Percentiles rank a stretch among this genome's conserved stretches.
These are phyloP conservation scores for Scorias spongiosa DNA, from an alignment of 2,329 filamentous ascomycete genomes.

Conservation along the genomic window DNA sequence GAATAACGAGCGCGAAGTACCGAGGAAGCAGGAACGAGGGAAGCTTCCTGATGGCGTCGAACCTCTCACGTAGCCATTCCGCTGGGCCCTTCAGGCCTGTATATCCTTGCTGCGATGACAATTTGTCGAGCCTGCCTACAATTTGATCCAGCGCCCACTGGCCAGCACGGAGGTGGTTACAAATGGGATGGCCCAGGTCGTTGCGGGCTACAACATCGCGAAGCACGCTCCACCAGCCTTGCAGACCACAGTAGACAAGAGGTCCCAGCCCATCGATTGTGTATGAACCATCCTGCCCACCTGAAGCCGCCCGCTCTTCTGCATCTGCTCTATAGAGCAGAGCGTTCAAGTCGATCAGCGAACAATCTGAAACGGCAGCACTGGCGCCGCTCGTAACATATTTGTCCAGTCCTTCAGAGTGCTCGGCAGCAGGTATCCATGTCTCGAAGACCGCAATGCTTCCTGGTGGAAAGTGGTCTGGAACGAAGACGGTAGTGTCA, in stretches of 20 bases:
- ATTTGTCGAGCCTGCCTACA: slow-evolving; percentile 55
- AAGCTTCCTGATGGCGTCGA: slow-evolving; percentile 69
- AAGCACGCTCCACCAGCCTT: slow-evolving; percentile 94
- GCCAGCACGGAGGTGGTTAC: slow-evolving; percentile 79
- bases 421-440: slow-evolving; percentile 79
- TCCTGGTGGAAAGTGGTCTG: slow-evolving; percentile 75
- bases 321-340: slow-evolving; percentile 81
- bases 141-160: slow-evolving; percentile 90
- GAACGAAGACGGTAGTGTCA: slow-evolving; percentile 65
- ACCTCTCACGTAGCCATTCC: slow-evolving; percentile 68
- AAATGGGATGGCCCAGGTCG: slow-evolving; percentile 81
- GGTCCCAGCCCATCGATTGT: slow-evolving; percentile 69
- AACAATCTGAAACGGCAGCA: slow-evolving; percentile 59
- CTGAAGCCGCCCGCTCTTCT: slow-evolving; percentile 69
- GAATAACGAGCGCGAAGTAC: slow-evolving; percentile 81
- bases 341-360: slow-evolving; percentile 77
- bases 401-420: slow-evolving; percentile 67
- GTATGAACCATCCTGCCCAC: slow-evolving; percentile 74
- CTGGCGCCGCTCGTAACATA: slow-evolving; percentile 73
- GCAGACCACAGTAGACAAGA: slow-evolving; percentile 87
- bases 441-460: slow-evolving; percentile 94
- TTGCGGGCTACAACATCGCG: slow-evolving; percentile 76
- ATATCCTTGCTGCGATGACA: slow-evolving; percentile 48
- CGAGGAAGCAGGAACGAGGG: slow-evolving; percentile 82
- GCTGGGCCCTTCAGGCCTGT: slow-evolving; percentile 49